Base-by-base conservation (phyloP, 805 yeast species). In the Vanderwaltozyma verrucispora region DNA sequence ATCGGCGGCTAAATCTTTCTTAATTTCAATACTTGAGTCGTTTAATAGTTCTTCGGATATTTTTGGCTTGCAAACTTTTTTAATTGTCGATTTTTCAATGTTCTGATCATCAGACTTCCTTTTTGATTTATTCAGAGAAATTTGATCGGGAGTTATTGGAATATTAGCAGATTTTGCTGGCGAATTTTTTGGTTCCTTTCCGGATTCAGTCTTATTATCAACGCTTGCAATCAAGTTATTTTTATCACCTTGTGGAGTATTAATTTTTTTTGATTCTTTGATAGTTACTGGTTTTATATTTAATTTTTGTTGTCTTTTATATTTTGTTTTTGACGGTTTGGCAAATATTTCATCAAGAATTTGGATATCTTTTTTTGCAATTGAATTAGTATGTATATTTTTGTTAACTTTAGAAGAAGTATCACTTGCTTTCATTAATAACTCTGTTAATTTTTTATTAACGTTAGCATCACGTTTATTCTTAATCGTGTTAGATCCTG, bases 261-360 rank as follows among this genome's bases (percentile, higher is more conserved):
- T n/a, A n/a, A n/a, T n/a, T 7, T 10, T 12, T 20, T 30, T 19
- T 20, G 30, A 24, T 14, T 31, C 8, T 18, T 30, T n/a, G n/a
- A n/a, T n/a, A 21, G 45, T 33, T 10, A 48, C 47, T 28, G 36
- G 44, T 28, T 38, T 35, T 27, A 45, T 49, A 4, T 42, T 44
- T 28, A 51, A 32, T 36, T 37, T 39, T 25, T 41, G 40, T 35
- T 54, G 56, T 33, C 32, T 39, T 32, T 29, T 35, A 14, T n/a
- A 24, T 35, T 14, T 29, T 17, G 26, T 36, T 17, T 15, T 17
- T 2, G 16, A 4, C 7, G 32, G 35, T 16, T 31, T 36, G 4
- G 46, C 46, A 39, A 54, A 54, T 8, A 56, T 53, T 13, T 51
- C 43, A 28, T 54, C 56, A 23, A 56, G 35, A 15, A 49, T 32